A percentile compares a stretch with the other conserved stretches of the same genome.
These are phyloP conservation scores for Leccinum subtestaceum DNA, from an alignment of 768 basidiomycete genomes.

Conservation along the genomic window DNA sequence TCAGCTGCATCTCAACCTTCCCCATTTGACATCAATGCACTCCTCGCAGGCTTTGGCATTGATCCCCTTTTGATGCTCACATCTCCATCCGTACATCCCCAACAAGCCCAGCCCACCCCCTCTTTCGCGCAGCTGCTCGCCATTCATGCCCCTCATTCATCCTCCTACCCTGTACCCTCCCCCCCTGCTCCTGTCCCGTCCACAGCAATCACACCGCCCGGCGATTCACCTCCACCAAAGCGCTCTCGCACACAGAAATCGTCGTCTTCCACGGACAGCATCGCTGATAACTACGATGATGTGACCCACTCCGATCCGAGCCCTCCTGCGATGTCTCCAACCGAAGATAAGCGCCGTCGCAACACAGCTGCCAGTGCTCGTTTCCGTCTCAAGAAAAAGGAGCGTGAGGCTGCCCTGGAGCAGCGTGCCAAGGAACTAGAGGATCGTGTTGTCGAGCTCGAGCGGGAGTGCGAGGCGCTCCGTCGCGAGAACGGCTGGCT, in stretches of 20 bases:
- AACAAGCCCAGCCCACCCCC: slow-evolving; percentile 36
- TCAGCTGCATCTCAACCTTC: slow-evolving; percentile 32
- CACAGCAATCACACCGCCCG: slow-evolving; percentile 12
- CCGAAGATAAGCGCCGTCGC: slow-evolving; percentile 89
- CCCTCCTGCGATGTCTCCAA: slow-evolving; percentile 40
- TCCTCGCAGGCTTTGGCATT: slow-evolving; percentile 39
- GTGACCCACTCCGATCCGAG: slow-evolving; percentile 11
- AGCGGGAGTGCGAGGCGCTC: slow-evolving; percentile 87
- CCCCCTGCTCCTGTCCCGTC: slow-evolving; percentile 15
- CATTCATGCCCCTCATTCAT: slow-evolving; percentile 44
- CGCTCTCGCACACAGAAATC: slow-evolving; percentile 55
- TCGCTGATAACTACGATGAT: slow-evolving; percentile 19
- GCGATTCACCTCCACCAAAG: slow-evolving; percentile 37
- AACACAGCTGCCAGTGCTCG: slow-evolving; percentile 93
- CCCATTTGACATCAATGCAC: slow-evolving; percentile 42
- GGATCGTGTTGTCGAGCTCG: slow-evolving; percentile 71
- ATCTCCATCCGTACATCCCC: slow-evolving; percentile 25
- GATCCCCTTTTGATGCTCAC: slow-evolving; percentile 41
- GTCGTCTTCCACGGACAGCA: slow-evolving; percentile 34
- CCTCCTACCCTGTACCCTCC: slow-evolving; percentile 19
- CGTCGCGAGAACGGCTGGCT: slow-evolving; percentile 91
- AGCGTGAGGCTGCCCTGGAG: slow-evolving; percentile 88
- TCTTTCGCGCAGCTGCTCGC: slow-evolving; percentile 73
- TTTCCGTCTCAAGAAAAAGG: slow-evolving; percentile 95
- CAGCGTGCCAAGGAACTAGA: slow-evolving; percentile 83